Base-by-base conservation (phyloP, 495 filamentous ascomycete species). In the Niebla homalea region DNA sequence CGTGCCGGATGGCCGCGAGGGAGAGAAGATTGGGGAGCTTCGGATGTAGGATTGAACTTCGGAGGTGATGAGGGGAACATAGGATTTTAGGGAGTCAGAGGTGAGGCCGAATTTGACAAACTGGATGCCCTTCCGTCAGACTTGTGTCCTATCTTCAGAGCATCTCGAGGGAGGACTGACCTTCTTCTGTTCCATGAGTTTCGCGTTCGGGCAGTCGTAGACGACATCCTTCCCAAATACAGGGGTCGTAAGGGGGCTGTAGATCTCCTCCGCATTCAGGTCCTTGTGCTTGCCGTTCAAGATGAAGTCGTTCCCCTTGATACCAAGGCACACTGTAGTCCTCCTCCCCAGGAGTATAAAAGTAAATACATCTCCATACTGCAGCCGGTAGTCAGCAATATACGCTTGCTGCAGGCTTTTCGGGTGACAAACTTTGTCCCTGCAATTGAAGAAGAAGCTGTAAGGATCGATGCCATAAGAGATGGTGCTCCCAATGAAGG, bases 71-170 rank as follows among this genome's bases (percentile, higher is more conserved):
- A 89, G 75, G 44, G 80, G 81, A 2, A 89, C 85, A 57, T 90
- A 87, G 22, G 77, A 76, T 52, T 77, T 76, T 63, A 93, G 84
- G 32, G 85, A 84, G 49, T 81, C 72, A 36, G 78, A 78, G 25
- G 85, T 86, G 43, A 93, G 79, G 40, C 85, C 86, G 60, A 86
- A 75, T 64, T 93, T 90, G 76, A 90, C 81, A 63, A 93, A 89
- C 82, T 87, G 48, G 5, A 36, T 20, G 29, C 40, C 52, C 26
- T 18, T 7, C 7, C 14, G 29, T 48, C 26, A 48, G 45, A 5
- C 36, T 36, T 39, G 6, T 36, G 5, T 45, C 19, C 19, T 49
- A 18, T 36, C 12, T 22, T 20, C 19, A 25, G 18, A 32, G 29
- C 29, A 32, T 11, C 11, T 4, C 2, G 15, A 53, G n/a, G 16